These are phyloP conservation scores for Verticillium zaregamsianum DNA, from an alignment of 2,329 filamentous ascomycete species.

Conservation along the genomic window DNA sequence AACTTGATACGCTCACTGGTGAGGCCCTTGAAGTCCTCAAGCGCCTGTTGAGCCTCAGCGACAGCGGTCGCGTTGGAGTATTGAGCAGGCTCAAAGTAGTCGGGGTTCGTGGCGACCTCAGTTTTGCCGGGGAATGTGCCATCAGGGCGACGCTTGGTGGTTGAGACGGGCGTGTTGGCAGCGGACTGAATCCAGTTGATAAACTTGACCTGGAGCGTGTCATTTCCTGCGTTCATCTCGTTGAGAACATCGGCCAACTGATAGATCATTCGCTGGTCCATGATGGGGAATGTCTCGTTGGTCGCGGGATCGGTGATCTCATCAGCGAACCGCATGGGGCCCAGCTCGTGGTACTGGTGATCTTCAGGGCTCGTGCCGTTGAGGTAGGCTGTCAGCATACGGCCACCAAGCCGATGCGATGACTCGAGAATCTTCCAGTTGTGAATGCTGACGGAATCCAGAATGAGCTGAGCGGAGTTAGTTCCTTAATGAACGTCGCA, in stretches of 20 bases:
- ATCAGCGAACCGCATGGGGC: conserved; percentile 39
- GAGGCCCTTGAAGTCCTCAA: conserved; percentile 21
- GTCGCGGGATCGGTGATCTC: conserved; percentile 32
- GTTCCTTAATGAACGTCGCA: background rate
- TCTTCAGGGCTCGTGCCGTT: conserved; percentile 25
- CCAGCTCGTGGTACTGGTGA: conserved; percentile 31
- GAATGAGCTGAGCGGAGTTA: conserved; percentile 21
- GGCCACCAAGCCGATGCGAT: conserved; percentile 33
- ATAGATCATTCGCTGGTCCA: conserved; percentile 37
- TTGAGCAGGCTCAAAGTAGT: conserved; percentile 4
- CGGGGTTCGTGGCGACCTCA: conserved; percentile 17
- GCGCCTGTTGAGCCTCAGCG: conserved; percentile 15
- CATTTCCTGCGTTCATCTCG: conserved; percentile 27
- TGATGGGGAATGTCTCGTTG: conserved; percentile 35
- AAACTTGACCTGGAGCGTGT: conserved; percentile 30
- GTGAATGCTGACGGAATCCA: conserved; percentile 37
- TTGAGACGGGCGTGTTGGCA: conserved; percentile 24
- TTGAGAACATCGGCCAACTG: conserved; percentile 36
- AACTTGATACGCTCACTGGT: conserved; percentile 15
- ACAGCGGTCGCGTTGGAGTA: conserved; percentile 21
- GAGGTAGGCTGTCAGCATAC: conserved; percentile 37
- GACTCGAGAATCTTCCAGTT: conserved; percentile 42
- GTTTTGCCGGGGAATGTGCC: conserved; percentile 19
- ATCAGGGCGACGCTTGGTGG: conserved; percentile 20
- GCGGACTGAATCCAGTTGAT: conserved; percentile 34